These are phyloP conservation scores for Rhynchospora pubera DNA, from an alignment of 176 grass and related monocot species.

Conservation along the genomic window DNA sequence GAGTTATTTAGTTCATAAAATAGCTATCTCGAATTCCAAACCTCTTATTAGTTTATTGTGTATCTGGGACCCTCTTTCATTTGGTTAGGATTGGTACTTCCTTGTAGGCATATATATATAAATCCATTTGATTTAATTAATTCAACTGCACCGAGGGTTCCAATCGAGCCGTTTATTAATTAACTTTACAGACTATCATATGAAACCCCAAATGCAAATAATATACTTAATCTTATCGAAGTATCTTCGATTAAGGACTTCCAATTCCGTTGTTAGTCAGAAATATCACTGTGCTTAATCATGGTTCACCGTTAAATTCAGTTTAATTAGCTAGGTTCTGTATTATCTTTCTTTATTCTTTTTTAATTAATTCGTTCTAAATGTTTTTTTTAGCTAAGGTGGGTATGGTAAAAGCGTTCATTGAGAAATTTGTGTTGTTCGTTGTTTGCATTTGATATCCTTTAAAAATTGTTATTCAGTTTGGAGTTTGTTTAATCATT, in stretches of 20 bases:
- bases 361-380: too few relatives aligned
- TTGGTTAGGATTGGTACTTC: background rate
- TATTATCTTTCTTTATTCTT: too few relatives aligned
- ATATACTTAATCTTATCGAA: background rate
- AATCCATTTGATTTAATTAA: slow-evolving; percentile 9
- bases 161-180: background rate
- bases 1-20: background rate
- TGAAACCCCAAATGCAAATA: background rate
- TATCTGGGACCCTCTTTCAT: background rate
- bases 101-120: slow-evolving; percentile 18
- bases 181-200: background rate
- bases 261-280: background rate
- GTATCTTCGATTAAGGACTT: background rate
- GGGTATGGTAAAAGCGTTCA: too few relatives aligned
- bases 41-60: background rate
- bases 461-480: too few relatives aligned
- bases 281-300: background rate
- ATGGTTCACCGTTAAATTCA: background rate
- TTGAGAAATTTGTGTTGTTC: too few relatives aligned
- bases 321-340: background rate
- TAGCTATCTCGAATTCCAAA: background rate
- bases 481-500: too few relatives aligned
- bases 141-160: background rate
- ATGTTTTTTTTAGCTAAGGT: too few relatives aligned
- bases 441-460: too few relatives aligned